A percentile compares a stretch with the other conserved stretches of the same genome.
phyloP scores from a whole-genome alignment of 306 rosid species.

The Lithocarpus polystachyus region DNA sequence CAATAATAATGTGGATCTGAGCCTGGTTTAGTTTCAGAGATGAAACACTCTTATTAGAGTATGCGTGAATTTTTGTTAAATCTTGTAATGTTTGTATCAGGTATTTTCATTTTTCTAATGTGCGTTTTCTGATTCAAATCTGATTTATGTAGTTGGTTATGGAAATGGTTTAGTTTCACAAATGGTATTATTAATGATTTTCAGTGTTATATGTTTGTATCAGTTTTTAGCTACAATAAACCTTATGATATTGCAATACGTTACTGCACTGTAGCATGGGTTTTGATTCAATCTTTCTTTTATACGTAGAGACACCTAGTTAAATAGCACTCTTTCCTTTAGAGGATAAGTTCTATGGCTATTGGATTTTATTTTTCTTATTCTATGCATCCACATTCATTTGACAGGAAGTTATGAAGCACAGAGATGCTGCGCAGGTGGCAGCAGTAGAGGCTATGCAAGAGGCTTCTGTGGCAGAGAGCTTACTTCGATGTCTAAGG shows the following conservation, averaged over 20 bases:
- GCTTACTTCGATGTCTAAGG: conserved; percentile 87
- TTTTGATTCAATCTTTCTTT: neutral
- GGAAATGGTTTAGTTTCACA: no score
- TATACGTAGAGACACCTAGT: neutral
- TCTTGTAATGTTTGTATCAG: no score
- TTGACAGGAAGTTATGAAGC: conserved; percentile 79
- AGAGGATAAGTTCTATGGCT: conserved; percentile 3
- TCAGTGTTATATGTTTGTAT: no score
- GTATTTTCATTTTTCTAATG: no score
- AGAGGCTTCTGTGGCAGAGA: conserved; percentile 94
- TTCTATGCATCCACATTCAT: conserved; percentile 19
- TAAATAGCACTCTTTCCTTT: neutral
- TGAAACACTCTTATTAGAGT: no score
- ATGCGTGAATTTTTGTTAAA: no score
- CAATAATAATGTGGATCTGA: no score
- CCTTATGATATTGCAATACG: neutral
- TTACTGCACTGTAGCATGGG: neutral
- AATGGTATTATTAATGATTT: no score
- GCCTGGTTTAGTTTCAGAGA: no score
- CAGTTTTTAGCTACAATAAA: no score
- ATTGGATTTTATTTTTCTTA: conserved; percentile 8
- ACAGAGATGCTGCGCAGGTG: conserved; percentile 88
- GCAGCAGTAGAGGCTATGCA: conserved; percentile 93
- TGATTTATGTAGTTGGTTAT: no score
- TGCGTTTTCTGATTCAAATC: no score